These are phyloP conservation scores for Suillus sp. DNA, from an alignment of 768 basidiomycete species.

Conservation along the genomic window DNA sequence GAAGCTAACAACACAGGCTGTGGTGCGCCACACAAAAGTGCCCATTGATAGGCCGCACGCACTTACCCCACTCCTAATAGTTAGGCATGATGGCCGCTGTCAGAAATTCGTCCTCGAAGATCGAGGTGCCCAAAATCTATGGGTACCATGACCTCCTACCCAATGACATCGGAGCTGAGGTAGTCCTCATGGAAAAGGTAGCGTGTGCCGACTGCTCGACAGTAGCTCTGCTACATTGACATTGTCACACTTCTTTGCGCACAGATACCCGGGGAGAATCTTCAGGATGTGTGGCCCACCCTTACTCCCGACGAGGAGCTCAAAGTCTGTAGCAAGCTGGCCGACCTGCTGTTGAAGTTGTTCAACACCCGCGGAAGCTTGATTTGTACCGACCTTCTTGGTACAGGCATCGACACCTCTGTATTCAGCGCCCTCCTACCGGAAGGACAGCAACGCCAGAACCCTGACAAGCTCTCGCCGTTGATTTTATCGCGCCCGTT, in stretches of 20 bases:
- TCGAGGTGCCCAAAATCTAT: slow-evolving; percentile 33
- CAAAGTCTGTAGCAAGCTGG: slow-evolving; percentile 26
- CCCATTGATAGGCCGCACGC: background rate
- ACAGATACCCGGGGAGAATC: slow-evolving; percentile 29
- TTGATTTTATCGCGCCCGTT: slow-evolving; percentile 30
- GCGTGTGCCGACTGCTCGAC: slow-evolving; percentile 3
- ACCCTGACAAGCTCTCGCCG: slow-evolving; percentile 4
- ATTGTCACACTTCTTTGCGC: slow-evolving; percentile 3
- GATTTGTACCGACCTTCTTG: slow-evolving; percentile 34
- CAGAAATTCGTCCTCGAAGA: slow-evolving; percentile 17
- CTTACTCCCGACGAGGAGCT: slow-evolving; percentile 23
- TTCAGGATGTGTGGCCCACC: slow-evolving; percentile 30
- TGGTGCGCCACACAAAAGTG: slow-evolving; percentile 23
- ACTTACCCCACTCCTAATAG: slow-evolving; percentile 18
- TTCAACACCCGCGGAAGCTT: slow-evolving; percentile 29
- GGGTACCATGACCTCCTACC: slow-evolving; percentile 29
- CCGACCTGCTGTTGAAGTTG: slow-evolving; percentile 32
- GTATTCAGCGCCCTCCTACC: slow-evolving; percentile 12
- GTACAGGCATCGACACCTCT: slow-evolving; percentile 26
- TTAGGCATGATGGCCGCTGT: slow-evolving; percentile 34
- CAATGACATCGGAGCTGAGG: slow-evolving; percentile 34
- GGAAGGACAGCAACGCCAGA: slow-evolving; percentile 13
- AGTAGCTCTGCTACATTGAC: slow-evolving; percentile 13
- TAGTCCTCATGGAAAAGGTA: slow-evolving; percentile 36
- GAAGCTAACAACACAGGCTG: slow-evolving; percentile 30